These are phyloP conservation scores for Albatrellus ellisii DNA, from an alignment of 768 basidiomycete species.

Conservation along the genomic window DNA sequence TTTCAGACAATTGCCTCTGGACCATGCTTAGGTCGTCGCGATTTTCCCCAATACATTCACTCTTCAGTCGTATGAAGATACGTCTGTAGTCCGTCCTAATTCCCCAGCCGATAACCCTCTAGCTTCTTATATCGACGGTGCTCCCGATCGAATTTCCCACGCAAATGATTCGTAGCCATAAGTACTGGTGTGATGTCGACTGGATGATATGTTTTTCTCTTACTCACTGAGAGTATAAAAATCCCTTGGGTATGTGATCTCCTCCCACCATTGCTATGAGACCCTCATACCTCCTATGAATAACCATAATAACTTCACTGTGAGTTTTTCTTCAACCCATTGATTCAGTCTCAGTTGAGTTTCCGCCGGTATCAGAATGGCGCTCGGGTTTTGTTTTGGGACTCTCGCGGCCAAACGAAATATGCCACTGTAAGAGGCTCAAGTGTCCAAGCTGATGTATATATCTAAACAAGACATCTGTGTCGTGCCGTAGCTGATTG, in stretches of 20 bases:
- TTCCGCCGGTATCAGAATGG: conserved; percentile 33
- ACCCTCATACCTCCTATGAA: conserved; percentile 38
- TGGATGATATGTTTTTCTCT: neutral
- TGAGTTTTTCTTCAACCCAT: conserved; percentile 5
- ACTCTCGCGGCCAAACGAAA: conserved; percentile 35
- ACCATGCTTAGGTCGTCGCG: conserved; percentile 13
- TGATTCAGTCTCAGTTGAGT: conserved; percentile 30
- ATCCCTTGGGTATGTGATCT: conserved; percentile 1
- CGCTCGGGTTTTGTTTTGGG: conserved; percentile 60
- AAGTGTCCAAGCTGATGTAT: conserved; percentile 45
- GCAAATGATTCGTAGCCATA: neutral
- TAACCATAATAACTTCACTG: conserved; percentile 2
- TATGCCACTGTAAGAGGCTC: conserved; percentile 48
- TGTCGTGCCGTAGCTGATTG: neutral
- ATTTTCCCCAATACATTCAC: conserved; percentile 9
- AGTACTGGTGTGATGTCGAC: conserved; percentile 3
- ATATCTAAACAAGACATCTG: conserved; percentile 15
- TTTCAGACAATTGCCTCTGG: conserved; percentile 2
- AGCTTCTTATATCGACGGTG: neutral
- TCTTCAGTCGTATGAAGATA: conserved; percentile 6
- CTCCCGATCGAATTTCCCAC: neutral
- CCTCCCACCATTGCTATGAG: conserved; percentile 3
- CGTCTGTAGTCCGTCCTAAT: conserved; percentile 3
- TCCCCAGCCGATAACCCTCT: conserved; percentile 8
- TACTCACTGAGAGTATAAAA: neutral